A percentile compares a stretch with the other conserved stretches of the same genome.
These are phyloP conservation scores for Nicotiana tabacum DNA, from an alignment of 257 asterid genomes.

Conservation along the genomic window DNA sequence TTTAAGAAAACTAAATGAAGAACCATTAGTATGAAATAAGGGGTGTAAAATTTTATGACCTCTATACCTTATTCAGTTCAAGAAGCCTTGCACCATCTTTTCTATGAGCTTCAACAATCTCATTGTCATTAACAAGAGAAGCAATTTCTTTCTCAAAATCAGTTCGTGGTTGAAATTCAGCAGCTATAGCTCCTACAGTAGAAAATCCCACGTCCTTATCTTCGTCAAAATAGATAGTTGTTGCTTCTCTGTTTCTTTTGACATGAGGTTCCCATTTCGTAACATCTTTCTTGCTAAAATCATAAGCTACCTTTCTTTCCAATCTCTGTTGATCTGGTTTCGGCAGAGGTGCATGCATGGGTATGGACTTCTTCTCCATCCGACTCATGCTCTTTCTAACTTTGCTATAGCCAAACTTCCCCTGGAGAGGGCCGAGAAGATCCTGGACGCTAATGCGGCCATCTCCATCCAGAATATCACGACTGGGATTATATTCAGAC, in stretches of 20 bases:
- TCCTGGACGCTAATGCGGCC: conserved; percentile 64
- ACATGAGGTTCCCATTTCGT: conserved; percentile 79
- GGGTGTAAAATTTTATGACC: background rate
- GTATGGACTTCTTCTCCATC: conserved; percentile 42
- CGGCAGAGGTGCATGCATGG: conserved; percentile 67
- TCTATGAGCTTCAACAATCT: conserved; percentile 75
- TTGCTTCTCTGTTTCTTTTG: conserved; percentile 85
- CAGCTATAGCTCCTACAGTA: conserved; percentile 87
- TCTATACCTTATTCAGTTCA: conserved; percentile 77
- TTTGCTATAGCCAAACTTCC: conserved; percentile 47
- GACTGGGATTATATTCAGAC: conserved; percentile 77
- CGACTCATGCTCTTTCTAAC: conserved; percentile 45
- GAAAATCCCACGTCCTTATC: conserved; percentile 61
- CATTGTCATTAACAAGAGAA: conserved; percentile 50
- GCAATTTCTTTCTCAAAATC: conserved; percentile 89
- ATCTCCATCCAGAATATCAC: conserved; percentile 66
- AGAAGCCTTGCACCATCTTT: conserved; percentile 92
- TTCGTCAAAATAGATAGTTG: conserved; percentile 75
- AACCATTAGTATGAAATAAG: background rate
- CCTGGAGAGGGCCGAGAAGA: conserved; percentile 68
- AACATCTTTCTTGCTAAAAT: conserved; percentile 52
- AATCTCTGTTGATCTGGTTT: conserved; percentile 57
- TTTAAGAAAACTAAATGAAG: background rate
- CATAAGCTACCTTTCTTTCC: conserved; percentile 64
- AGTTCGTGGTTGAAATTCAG: conserved; percentile 82